phyloP scores from a whole-genome alignment of 441 rosid genomes.

The Adansonia rubrostipa region DNA sequence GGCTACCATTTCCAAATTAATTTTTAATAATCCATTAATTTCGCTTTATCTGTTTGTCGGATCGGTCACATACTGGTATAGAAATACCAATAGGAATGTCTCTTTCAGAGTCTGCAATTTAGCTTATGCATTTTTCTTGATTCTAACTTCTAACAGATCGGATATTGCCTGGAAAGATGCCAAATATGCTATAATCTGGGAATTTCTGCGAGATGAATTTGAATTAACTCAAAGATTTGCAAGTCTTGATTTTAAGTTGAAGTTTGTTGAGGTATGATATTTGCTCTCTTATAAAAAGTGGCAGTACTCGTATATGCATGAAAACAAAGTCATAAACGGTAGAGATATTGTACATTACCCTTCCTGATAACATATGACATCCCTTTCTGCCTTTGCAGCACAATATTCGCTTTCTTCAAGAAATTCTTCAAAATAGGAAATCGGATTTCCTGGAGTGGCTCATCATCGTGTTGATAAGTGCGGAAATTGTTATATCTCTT shows the following conservation, averaged over 20 bases:
- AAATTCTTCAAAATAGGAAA: slow-evolving; percentile 91
- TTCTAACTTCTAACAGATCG: slow-evolving; percentile 54
- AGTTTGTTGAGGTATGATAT: slow-evolving; percentile 83
- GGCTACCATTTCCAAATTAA: slow-evolving; percentile 1
- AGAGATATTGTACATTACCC: neutral
- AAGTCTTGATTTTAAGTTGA: slow-evolving; percentile 91
- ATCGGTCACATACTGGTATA: neutral
- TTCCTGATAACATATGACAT: slow-evolving; percentile 13
- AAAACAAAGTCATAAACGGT: neutral
- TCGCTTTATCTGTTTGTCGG: neutral
- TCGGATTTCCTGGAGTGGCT: slow-evolving; percentile 95
- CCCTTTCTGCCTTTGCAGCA: slow-evolving; percentile 57
- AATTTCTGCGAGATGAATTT: slow-evolving; percentile 91
- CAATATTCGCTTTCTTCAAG: slow-evolving; percentile 87
- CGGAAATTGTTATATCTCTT: slow-evolving; percentile 71
- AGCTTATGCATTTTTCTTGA: slow-evolving; percentile 24
- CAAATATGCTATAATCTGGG: slow-evolving; percentile 96
- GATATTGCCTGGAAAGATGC: slow-evolving; percentile 99
- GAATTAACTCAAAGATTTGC: slow-evolving; percentile 93
- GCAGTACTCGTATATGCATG: neutral
- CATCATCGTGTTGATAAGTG: slow-evolving; percentile 77
- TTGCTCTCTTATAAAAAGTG: neutral
- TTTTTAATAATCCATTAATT: neutral
- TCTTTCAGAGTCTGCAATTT: neutral
- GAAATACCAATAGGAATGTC: neutral